Evolutionary conservation across 2,329 filamentous ascomycete species (phyloP), one percentile per base, ranked within the genome.

Genomic region (Calonectria montana): DNA sequence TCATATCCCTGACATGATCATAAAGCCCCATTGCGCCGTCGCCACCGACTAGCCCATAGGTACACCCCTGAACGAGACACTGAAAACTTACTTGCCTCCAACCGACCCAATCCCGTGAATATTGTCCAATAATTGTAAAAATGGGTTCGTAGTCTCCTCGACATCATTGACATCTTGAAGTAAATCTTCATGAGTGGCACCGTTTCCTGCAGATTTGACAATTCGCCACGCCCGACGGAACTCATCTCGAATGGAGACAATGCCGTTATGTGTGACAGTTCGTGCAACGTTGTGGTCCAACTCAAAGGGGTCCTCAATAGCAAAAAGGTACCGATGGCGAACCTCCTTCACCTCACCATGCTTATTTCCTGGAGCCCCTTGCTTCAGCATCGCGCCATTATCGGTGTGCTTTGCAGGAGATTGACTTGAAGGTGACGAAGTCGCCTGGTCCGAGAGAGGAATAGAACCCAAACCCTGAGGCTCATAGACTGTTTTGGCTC

Each of bases 291-390:
- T 98, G 83, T 98, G 95, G 47, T 95, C 92, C 2, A 92, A 84
- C 84, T 98, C 95, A 79, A 98, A 98, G 0, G 96, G 96, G 81
- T 98, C 96, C 81, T 98, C 96, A 72, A 98, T 96, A 37, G 94
- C 94, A 75, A 98, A 94, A 5, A 98, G 88, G 81, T 95, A 97
- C 15, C 95, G 91, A 79, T 95, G 91, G 2, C 94, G 90, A 16
- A 96, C 88, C 79, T 95, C 94, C 76, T 93, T 94, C 63, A 89
- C 79, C 37, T 88, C 86, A 6, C 79, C 79, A 13, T 80, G 74
- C 64, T 83, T 85, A n/a, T 12, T 79, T 29, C 73, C 68, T 8
- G 73, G 72, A n/a, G 73, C 72, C 6, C 65, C 64, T 23, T 71
- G 71, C 31, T 74, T 77, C 2, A 63, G 45, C 12, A 76, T 73